A percentile compares a stretch with the other conserved stretches of the same genome.
Evolutionary conservation across 2,329 filamentous ascomycete species (phyloP).

Genomic region (Arachnopeziza araneosa): DNA sequence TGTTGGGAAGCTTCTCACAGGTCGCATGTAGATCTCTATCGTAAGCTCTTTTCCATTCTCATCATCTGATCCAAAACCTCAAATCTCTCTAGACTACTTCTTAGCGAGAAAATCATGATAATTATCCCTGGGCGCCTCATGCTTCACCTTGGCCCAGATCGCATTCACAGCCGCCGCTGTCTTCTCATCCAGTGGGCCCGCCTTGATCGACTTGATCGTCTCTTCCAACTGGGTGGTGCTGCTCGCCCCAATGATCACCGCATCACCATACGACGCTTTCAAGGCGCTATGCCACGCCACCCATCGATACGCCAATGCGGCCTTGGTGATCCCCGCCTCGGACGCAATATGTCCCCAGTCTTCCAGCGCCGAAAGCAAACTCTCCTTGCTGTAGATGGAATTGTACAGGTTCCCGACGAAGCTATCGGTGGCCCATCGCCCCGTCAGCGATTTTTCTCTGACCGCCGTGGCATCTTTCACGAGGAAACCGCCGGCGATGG

Average conservation of each 20-base stretch:
- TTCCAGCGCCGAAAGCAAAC: slow-evolving; percentile 21
- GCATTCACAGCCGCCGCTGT: slow-evolving; percentile 14
- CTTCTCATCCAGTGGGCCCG: slow-evolving; percentile 20
- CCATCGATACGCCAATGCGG: slow-evolving; percentile 35
- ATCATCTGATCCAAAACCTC: neutral
- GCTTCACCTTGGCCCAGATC: slow-evolving; percentile 25
- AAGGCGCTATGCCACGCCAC: slow-evolving; percentile 28
- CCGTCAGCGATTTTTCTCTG: slow-evolving; percentile 9
- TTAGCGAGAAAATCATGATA: neutral
- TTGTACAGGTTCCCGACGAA: slow-evolving; percentile 19
- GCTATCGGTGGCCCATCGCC: slow-evolving; percentile 21
- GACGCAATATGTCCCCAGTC: slow-evolving; percentile 28
- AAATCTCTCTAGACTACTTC: neutral
- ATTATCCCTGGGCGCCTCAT: slow-evolving; percentile 24
- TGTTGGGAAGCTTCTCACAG: neutral
- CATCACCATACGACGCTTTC: slow-evolving; percentile 27
- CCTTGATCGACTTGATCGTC: slow-evolving; percentile 15
- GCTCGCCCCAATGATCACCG: slow-evolving; percentile 28
- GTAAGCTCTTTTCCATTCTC: neutral
- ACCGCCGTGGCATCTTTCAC: slow-evolving; percentile 28
- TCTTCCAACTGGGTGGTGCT: slow-evolving; percentile 20
- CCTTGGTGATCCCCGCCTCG: slow-evolving; percentile 29
- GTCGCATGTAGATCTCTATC: neutral
- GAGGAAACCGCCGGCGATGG: slow-evolving; percentile 58
- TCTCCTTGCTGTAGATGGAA: slow-evolving; percentile 14